Conservation (phyloP, 257 asterid species). For the Misopates orontium region DNA sequence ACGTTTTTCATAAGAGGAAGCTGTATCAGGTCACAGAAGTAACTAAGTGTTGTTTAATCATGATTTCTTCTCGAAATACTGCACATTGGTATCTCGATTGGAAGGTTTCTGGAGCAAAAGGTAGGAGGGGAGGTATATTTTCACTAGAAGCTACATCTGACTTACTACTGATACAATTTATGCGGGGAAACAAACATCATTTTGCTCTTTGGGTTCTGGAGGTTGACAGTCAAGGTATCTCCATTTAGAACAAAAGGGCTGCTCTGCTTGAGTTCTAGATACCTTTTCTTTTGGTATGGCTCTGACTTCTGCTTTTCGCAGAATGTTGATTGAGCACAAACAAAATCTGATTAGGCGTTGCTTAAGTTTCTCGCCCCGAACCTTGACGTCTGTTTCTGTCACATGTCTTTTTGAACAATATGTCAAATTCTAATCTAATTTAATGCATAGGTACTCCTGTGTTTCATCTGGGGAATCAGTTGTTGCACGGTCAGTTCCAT, state of each 20-base stretch:
- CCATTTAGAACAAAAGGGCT: not conserved
- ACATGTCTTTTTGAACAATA: constrained; percentile 1
- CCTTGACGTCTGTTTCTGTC: not conserved
- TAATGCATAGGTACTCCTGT: constrained; percentile 70
- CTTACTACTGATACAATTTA: not conserved
- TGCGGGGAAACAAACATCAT: not conserved
- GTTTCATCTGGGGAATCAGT: constrained; percentile 77
- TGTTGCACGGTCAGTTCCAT: constrained; percentile 85
- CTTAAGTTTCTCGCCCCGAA: not conserved
- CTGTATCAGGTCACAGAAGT: too few relatives aligned
- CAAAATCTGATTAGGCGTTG: not conserved
- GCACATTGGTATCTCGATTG: not conserved
- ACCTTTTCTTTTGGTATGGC: not conserved
- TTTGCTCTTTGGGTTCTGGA: not conserved
- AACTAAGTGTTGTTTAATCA: too few relatives aligned
- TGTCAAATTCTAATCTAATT: constrained; percentile 29
- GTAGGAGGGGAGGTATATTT: not conserved
- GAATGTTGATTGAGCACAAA: constrained; percentile 8
- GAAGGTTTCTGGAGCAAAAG: constrained; percentile 15
- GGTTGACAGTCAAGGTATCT: not conserved
- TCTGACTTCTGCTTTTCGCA: constrained; percentile 11
- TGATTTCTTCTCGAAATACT: too few relatives aligned
- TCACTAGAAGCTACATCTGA: too few relatives aligned
- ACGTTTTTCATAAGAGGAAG: not conserved
- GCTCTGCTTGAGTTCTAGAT: constrained; percentile 6